Base-by-base conservation (phyloP, 2,329 filamentous ascomycete species). In the Cladosporium sp. region DNA sequence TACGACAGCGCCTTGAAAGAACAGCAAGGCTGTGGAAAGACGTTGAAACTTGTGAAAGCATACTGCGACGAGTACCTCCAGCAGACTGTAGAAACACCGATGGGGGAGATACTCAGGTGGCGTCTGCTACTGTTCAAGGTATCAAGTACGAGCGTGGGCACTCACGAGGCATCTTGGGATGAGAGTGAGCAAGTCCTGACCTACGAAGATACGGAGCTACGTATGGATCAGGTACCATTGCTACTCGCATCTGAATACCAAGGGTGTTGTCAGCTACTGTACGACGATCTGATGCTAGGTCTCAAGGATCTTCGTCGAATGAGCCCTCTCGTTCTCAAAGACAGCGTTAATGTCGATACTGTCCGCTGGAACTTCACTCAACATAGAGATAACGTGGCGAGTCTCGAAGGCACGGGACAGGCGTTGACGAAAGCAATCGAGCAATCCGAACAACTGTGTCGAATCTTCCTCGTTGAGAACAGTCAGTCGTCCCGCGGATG, bases 81-180 rank as follows among this genome's bases (percentile, higher is more conserved):
- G 19, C 58, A 60, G 38, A 60, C 57, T 6, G 52, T 59, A 17
- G 60, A 61, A n/a, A 55, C 60, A 22, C 57, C 60, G 34, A 59
- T 61, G 39, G 57, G 55, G 22, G 55, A 61, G 51, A 59, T 61
- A 19, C 56, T 61, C 22, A 28, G 56, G 14, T 61, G 51, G 59
- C 59, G 56, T 40, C 50, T 61, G 8, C 28, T 61, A 7, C 43
- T 61, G 7, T 61, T 61, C 36, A 42, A 39, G n/a, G 43, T 61
- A 8, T 55, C 55, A 8, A 43, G 59, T 38, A 59, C 34, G 59
- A 61, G 37, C 28, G n/a, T n/a, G 59, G 50, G 55, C 15, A 36
- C 54, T 34, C 39, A 59, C 30, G 25, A 61, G 36, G 55, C 50
- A 36, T 38, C 19, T 17, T 61, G 47, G 59, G 43, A 61, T 17